Evolutionary conservation across 495 filamentous ascomycete species (phyloP).

Genomic region (Aspergillus ostianus): DNA sequence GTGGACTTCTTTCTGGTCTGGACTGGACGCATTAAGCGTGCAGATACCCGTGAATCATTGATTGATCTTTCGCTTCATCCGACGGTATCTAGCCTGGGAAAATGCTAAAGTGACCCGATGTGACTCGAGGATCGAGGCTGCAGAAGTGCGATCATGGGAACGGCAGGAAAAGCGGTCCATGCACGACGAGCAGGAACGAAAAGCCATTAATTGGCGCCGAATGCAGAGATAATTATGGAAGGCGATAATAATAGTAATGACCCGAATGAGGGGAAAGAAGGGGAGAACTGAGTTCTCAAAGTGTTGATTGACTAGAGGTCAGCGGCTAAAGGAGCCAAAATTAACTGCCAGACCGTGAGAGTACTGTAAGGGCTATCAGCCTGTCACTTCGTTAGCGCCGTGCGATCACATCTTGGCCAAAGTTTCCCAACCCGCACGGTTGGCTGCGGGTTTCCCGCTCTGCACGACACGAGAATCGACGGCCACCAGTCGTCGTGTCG

Average conservation of each 20-base stretch:
- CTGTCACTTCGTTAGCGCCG: too few relatives aligned
- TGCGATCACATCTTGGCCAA: constrained; percentile 16
- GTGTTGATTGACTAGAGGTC: neutral
- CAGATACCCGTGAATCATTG: neutral
- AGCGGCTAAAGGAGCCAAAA: constrained; percentile 25
- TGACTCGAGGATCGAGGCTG: constrained; percentile 16
- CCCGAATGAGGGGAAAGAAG: neutral
- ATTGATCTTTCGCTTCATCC: too few relatives aligned
- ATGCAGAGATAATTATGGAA: constrained; percentile 15
- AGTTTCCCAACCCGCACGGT: constrained; percentile 15
- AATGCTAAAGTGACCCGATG: constrained; percentile 3
- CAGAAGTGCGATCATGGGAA: constrained; percentile 17
- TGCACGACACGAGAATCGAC: constrained; percentile 9
- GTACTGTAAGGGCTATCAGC: too few relatives aligned
- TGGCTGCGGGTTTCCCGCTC: constrained; percentile 24
- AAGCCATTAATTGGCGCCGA: constrained; percentile 5
- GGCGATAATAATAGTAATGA: constrained; percentile 14
- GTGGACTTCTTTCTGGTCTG: too few relatives aligned
- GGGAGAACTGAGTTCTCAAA: too few relatives aligned
- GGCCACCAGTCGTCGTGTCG: constrained; percentile 6
- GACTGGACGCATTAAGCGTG: too few relatives aligned
- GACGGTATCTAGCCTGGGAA: too few relatives aligned
- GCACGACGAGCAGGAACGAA: constrained; percentile 1
- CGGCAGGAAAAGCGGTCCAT: constrained; percentile 1
- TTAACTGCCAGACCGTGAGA: neutral